Evolutionary conservation across 2,329 filamentous ascomycete genomes (phyloP).

Genomic region (Metarhizium sp.): DNA sequence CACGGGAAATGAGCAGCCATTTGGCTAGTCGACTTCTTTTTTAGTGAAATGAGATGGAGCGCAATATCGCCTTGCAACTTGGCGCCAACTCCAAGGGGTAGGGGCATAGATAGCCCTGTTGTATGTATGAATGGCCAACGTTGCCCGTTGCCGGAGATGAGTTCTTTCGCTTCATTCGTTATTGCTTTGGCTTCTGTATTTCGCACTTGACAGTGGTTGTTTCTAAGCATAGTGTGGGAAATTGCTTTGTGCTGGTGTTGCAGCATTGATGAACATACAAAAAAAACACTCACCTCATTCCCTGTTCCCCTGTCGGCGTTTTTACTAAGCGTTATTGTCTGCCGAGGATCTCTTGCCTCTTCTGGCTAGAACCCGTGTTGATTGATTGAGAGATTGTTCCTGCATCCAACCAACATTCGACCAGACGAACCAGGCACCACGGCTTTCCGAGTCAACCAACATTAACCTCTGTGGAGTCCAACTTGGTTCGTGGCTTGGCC

Average conservation of each 20-base stretch:
- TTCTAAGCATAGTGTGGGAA: too few relatives aligned
- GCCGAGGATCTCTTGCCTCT: slow-evolving; percentile 8
- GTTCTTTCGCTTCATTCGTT: too few relatives aligned
- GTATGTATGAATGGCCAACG: background rate
- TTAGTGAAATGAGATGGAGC: slow-evolving; percentile 1
- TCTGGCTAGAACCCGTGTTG: slow-evolving; percentile 10
- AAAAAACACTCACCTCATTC: background rate
- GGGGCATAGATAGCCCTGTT: background rate
- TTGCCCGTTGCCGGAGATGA: background rate
- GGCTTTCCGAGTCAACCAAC: background rate
- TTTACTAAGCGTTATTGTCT: background rate
- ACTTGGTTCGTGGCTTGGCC: background rate
- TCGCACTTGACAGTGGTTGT: too few relatives aligned
- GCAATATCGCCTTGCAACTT: background rate
- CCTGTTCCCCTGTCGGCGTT: background rate
- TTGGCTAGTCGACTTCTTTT: background rate
- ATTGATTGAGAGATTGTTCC: slow-evolving; percentile 18
- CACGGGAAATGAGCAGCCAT: slow-evolving; percentile 1
- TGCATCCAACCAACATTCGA: slow-evolving; percentile 12
- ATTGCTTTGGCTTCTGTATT: too few relatives aligned
- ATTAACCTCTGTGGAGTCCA: background rate
- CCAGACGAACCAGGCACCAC: background rate
- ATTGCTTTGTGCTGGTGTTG: too few relatives aligned
- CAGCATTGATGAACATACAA: too few relatives aligned
- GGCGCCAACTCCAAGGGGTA: background rate